Conservation (phyloP, 495 filamentous ascomycete genomes). For the Xylaria bambusicola region DNA sequence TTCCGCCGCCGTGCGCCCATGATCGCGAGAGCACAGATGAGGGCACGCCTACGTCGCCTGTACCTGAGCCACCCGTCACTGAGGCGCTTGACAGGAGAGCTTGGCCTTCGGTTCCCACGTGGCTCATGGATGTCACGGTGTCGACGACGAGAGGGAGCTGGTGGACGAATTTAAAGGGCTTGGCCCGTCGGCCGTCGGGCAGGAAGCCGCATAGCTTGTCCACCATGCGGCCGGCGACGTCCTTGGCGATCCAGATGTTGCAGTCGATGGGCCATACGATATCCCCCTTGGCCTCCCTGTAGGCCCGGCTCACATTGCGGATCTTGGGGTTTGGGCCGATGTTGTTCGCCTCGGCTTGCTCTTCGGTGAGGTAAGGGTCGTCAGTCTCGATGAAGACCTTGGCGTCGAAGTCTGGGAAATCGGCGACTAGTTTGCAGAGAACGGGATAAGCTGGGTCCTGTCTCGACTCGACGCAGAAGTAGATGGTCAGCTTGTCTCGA, state of each 20-base stretch:
- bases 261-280: conserved; percentile 95
- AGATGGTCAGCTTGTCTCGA: conserved; percentile 71
- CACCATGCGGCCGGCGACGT: conserved; percentile 82
- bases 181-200: conserved; percentile 39
- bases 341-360: conserved; percentile 51
- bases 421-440: conserved; percentile 66
- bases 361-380: conserved; percentile 68
- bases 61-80: conserved; percentile 28
- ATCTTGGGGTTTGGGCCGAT: conserved; percentile 98
- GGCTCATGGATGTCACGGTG: conserved; percentile 46
- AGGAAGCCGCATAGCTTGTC: conserved; percentile 75
- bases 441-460: conserved; percentile 77
- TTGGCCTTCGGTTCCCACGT: conserved; percentile 42
- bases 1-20: conserved; percentile 62
- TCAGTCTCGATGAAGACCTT: conserved; percentile 83
- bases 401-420: conserved; percentile 75
- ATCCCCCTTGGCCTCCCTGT: conserved; percentile 90
- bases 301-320: conserved; percentile 91
- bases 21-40: conserved; percentile 35
- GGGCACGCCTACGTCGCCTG: conserved; percentile 23
- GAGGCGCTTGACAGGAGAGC: conserved; percentile 42
- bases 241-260: conserved; percentile 87
- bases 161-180: conserved; percentile 91
- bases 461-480: conserved; percentile 78
- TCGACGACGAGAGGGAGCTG: conserved; percentile 89